Conservation (phyloP, 768 basidiomycete genomes). For the Multifurca ochricompacta region DNA sequence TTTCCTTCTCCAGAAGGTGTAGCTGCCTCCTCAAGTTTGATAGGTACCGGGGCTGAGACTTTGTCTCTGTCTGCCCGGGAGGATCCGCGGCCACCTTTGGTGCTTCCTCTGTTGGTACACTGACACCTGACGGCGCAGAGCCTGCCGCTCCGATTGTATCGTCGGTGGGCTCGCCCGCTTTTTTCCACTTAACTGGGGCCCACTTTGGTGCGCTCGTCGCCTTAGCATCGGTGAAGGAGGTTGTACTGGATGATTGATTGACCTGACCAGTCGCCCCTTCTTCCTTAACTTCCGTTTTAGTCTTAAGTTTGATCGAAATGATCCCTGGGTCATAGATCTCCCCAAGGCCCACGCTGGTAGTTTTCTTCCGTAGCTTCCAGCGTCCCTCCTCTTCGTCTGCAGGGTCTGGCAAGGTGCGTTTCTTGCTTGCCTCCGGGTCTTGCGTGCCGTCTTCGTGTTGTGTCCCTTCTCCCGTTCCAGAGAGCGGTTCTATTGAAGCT, state of each 20-base stretch:
- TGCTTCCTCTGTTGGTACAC: background rate
- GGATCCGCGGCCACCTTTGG: background rate
- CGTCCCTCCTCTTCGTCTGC: conserved; percentile 44
- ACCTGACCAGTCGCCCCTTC: background rate
- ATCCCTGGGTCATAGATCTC: conserved; percentile 77
- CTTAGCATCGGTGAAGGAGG: background rate
- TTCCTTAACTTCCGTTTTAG: conserved; percentile 38
- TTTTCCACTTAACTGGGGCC: conserved; percentile 20
- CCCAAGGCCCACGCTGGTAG: conserved; percentile 50
- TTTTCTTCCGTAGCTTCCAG: conserved; percentile 67
- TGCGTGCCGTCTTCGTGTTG: conserved; percentile 19
- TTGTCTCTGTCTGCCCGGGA: background rate
- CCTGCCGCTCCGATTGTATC: background rate
- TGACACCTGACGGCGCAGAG: background rate
- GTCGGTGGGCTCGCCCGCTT: conserved; percentile 4
- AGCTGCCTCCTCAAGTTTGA: conserved; percentile 8
- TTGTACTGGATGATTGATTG: background rate
- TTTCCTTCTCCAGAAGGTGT: background rate
- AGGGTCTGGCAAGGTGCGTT: conserved; percentile 25
- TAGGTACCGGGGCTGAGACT: background rate
- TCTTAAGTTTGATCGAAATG: conserved; percentile 56
- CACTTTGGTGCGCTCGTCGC: conserved; percentile 15
- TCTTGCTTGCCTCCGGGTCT: conserved; percentile 19
- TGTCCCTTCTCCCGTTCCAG: conserved; percentile 9
- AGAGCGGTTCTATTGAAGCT: conserved; percentile 24